Evolutionary conservation across 2,329 filamentous ascomycete genomes (phyloP), one percentile per base, ranked within the genome.

Genomic region (Beauveria sp.): DNA sequence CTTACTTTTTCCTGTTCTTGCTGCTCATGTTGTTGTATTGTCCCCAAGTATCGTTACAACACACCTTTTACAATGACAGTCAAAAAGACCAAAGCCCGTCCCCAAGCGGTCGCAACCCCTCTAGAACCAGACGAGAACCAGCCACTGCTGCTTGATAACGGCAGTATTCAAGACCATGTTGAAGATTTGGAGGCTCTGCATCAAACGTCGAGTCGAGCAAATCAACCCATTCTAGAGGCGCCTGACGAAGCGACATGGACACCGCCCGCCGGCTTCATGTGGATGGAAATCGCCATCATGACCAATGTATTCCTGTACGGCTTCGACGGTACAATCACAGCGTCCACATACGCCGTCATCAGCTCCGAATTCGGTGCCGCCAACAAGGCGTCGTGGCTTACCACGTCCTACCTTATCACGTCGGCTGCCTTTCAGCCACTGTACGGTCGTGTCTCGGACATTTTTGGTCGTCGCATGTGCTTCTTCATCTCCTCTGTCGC

Each of bases 251-350:
- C 69, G 5, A 49, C 59, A 1, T 84, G 82, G 82, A 75, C 70
- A n/a, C 74, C 80, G 1, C 80, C 80, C 0, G 67, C 68, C 2
- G 80, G 80, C n/a, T 85, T 87, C 64, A 16, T 79, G 43, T 82
- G 80, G 80, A 84, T 87, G 55, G 77, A 87, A 72, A 69, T 83
- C 8, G 83, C 84, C 34, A 85, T 88, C 66, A 85, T 87, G 76
- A 78, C 80, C 49, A 88, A 87, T 64, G 84, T 88, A 7, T 88
- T 88, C 63, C 77, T 88, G 9, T 82, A 82, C 28, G 84, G 83
- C 2, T 90, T 91, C 66, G 88, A 91, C 70, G 83, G 85, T 3
- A 91, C 88, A 0, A 80, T 91, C 61, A 91, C 88, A 70, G 88
- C 88, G 0, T 85, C 88, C 2, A 89, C 85, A 1, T 89, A 91